Evolutionary conservation across 257 asterid genomes (phyloP).

Genomic region (Nicotiana tomentosiformis): DNA sequence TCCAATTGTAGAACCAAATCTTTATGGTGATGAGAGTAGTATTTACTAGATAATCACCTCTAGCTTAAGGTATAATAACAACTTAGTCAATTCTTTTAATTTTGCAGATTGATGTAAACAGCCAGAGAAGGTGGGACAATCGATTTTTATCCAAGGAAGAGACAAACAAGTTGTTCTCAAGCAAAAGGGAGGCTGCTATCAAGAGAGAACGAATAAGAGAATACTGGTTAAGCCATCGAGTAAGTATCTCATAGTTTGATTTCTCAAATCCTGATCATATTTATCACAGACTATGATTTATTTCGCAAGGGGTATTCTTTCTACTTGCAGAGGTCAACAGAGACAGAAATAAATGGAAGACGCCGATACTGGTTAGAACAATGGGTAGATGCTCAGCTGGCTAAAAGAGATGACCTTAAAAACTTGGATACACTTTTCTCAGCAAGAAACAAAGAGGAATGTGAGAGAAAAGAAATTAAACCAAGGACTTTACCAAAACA

Average conservation of each 20-base stretch:
- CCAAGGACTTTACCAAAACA: conserved; percentile 33
- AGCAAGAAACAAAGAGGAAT: conserved; percentile 39
- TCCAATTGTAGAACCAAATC: neutral
- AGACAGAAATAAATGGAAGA: conserved; percentile 56
- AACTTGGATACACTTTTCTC: conserved; percentile 29
- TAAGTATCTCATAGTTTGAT: conserved; percentile 27
- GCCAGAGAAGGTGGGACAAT: conserved; percentile 84
- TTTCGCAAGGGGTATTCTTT: neutral
- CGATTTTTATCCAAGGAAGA: conserved; percentile 59
- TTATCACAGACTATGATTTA: conserved; percentile 3
- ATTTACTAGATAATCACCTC: neutral
- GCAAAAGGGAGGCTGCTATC: conserved; percentile 64
- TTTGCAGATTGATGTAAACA: conserved; percentile 61
- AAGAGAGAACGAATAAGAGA: conserved; percentile 71
- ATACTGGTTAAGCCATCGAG: conserved; percentile 77
- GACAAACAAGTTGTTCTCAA: conserved; percentile 40
- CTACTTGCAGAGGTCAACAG: conserved; percentile 70
- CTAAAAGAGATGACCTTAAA: conserved; percentile 44
- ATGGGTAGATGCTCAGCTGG: conserved; percentile 84
- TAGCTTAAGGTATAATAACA: neutral
- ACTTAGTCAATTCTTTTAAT: neutral
- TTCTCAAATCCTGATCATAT: neutral
- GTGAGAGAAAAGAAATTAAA: conserved; percentile 23
- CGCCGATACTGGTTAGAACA: conserved; percentile 79
- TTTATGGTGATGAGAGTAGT: conserved; percentile 3